phyloP scores from a whole-genome alignment of 192 early-diverging fungal genomes.

The Rhizophlyctis rosea region DNA sequence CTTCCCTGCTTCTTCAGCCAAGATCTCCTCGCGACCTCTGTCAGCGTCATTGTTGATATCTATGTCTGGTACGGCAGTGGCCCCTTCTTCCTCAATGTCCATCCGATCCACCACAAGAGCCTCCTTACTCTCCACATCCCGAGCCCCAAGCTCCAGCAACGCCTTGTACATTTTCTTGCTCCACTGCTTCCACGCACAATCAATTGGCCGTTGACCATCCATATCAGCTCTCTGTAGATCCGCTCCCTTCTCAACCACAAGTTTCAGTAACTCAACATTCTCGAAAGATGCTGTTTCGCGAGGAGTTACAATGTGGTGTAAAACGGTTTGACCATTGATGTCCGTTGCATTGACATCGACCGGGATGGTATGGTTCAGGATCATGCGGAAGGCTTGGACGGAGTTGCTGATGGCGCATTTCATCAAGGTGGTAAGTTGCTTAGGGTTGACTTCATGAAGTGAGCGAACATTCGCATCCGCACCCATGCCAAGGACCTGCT shows the following conservation, averaged over 20 bases:
- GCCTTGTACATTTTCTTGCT: slow-evolving; percentile 9
- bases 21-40: slow-evolving; percentile 19
- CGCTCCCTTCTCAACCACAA: slow-evolving; percentile 39
- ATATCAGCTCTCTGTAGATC: slow-evolving; percentile 25
- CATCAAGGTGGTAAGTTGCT: slow-evolving; percentile 38
- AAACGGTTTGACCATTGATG: slow-evolving; percentile 13
- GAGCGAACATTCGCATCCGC: slow-evolving; percentile 40
- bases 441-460: slow-evolving; percentile 10
- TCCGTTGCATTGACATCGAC: slow-evolving; percentile 15
- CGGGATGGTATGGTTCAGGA: slow-evolving; percentile 2
- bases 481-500: slow-evolving; percentile 32
- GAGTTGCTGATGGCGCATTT: slow-evolving; percentile 35
- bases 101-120: background rate
- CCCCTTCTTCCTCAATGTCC: slow-evolving; percentile 13
- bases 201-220: slow-evolving; percentile 28
- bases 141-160: slow-evolving; percentile 16
- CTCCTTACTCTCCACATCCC: slow-evolving; percentile 1
- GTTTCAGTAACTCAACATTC: slow-evolving; percentile 30
- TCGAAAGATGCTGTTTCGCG: slow-evolving; percentile 17
- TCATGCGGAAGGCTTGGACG: slow-evolving; percentile 15
- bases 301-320: slow-evolving; percentile 27
- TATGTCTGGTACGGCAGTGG: slow-evolving; percentile 6
- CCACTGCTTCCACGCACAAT: slow-evolving; percentile 15
- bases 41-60: slow-evolving; percentile 23
- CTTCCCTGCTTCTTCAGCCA: slow-evolving; percentile 11